These are phyloP conservation scores for Fusarium sp. DNA, from an alignment of 2,329 filamentous ascomycete genomes.

Conservation along the genomic window DNA sequence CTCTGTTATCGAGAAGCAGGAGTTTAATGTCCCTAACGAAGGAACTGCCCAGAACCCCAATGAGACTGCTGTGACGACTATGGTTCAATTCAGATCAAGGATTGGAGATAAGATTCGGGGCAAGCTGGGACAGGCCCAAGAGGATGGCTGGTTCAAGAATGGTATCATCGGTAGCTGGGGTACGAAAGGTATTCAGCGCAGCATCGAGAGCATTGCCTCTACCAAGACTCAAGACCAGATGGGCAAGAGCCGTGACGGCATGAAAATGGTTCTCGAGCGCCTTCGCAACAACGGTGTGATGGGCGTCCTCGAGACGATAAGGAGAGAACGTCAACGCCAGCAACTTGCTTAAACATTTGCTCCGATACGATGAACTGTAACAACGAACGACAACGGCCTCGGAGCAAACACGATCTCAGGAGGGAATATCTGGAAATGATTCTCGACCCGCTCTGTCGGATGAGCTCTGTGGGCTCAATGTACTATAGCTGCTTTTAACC, in stretches of 20 bases:
- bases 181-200: conserved; percentile 77
- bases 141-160: conserved; percentile 61
- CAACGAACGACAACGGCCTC: conserved; percentile 41
- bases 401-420: conserved; percentile 30
- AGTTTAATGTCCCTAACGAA: conserved; percentile 63
- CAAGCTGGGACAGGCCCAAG: conserved; percentile 60
- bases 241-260: conserved; percentile 83
- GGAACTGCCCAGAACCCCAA: conserved; percentile 43
- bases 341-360: conserved; percentile 40
- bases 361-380: conserved; percentile 39
- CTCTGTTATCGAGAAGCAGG: conserved; percentile 80
- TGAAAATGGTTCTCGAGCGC: conserved; percentile 82
- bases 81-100: conserved; percentile 76
- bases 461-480: conserved; percentile 47
- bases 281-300: conserved; percentile 68
- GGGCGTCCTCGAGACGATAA: conserved; percentile 66
- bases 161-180: conserved; percentile 69
- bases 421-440: conserved; percentile 17
- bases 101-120: conserved; percentile 75
- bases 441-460: conserved; percentile 21
- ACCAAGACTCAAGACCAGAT: conserved; percentile 82
- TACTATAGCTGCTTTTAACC: conserved; percentile 44
- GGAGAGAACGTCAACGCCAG: conserved; percentile 56
- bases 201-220: conserved; percentile 81
- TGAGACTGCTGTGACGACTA: conserved; percentile 76